phyloP scores from a whole-genome alignment of 345 rosid species.

The Trapa incisa region DNA sequence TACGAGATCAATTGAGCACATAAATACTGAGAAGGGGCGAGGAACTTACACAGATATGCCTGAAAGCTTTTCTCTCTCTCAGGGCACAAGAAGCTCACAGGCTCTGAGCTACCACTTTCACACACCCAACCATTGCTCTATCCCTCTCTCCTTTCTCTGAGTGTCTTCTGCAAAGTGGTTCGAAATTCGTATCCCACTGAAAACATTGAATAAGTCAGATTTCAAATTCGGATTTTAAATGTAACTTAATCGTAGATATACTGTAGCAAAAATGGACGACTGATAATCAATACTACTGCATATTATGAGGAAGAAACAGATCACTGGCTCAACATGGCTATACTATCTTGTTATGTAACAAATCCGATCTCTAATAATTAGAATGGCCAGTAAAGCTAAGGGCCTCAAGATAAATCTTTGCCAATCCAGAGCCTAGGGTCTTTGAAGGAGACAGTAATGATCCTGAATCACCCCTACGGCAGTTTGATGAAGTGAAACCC shows the following conservation, averaged over 20 bases:
- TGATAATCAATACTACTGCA: no score
- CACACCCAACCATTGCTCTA: neutral
- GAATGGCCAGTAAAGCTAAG: conserved; percentile 68
- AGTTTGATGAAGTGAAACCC: conserved; percentile 78
- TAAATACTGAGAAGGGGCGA: neutral
- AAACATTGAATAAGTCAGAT: conserved; percentile 28
- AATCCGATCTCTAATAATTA: conserved; percentile 44
- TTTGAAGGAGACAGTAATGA: conserved; percentile 64
- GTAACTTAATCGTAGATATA: conserved; percentile 41
- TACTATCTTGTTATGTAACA: no score
- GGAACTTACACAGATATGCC: neutral
- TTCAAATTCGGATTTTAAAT: conserved; percentile 59
- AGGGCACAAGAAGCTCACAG: conserved; percentile 2
- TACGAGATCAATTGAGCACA: neutral
- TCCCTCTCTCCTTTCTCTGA: no score
- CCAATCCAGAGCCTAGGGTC: conserved; percentile 74
- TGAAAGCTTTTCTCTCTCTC: no score
- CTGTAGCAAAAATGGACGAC: no score
- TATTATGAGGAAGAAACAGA: no score
- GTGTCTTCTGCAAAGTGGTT: no score
- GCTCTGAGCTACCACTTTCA: conserved; percentile 2
- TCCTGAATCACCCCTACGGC: conserved; percentile 78
- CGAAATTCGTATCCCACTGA: neutral
- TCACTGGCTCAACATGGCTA: no score
- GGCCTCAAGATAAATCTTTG: conserved; percentile 73